phyloP scores from a whole-genome alignment of 371 early-diverging fungal genomes.

The Fennellomyces sp. region DNA sequence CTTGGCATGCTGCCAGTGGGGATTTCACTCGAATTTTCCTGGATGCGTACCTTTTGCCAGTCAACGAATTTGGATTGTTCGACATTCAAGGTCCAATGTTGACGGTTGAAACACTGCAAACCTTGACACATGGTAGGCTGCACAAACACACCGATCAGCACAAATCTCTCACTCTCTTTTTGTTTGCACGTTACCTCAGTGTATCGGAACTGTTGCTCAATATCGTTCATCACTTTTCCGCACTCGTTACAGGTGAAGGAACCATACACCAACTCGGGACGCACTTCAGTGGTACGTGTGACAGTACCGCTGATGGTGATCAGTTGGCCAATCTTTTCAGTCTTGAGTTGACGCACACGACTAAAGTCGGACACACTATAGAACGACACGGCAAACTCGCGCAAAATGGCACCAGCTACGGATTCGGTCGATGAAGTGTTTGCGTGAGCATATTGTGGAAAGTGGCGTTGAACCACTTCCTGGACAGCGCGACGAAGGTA shows the following conservation, averaged over 20 bases:
- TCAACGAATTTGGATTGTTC: slow-evolving; percentile 94
- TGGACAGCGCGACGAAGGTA: slow-evolving; percentile 87
- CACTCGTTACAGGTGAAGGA: slow-evolving; percentile 96
- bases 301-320: slow-evolving; percentile 94
- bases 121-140: slow-evolving; percentile 95
- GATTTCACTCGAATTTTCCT: slow-evolving; percentile 98
- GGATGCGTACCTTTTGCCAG: slow-evolving; percentile 98
- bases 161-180: no score
- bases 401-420: slow-evolving; percentile 26
- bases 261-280: slow-evolving; percentile 95
- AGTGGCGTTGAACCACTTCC: slow-evolving; percentile 69
- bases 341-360: slow-evolving; percentile 88
- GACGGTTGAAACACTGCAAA: slow-evolving; percentile 87
- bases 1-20: slow-evolving; percentile 99
- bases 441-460: slow-evolving; percentile 59
- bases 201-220: slow-evolving; percentile 97
- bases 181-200: slow-evolving; percentile 71
- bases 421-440: slow-evolving; percentile 35
- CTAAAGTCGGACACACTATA: slow-evolving; percentile 67
- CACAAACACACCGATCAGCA: no score
- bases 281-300: slow-evolving; percentile 97
- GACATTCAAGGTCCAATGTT: slow-evolving; percentile 81
- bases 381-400: slow-evolving; percentile 81
- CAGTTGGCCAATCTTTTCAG: slow-evolving; percentile 87
- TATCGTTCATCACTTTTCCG: slow-evolving; percentile 76